Evolutionary conservation across 1,284 basidiomycete species (phyloP), one percentile per base, ranked within the genome.

Genomic region (Microbotryum silenes-acaulis): DNA sequence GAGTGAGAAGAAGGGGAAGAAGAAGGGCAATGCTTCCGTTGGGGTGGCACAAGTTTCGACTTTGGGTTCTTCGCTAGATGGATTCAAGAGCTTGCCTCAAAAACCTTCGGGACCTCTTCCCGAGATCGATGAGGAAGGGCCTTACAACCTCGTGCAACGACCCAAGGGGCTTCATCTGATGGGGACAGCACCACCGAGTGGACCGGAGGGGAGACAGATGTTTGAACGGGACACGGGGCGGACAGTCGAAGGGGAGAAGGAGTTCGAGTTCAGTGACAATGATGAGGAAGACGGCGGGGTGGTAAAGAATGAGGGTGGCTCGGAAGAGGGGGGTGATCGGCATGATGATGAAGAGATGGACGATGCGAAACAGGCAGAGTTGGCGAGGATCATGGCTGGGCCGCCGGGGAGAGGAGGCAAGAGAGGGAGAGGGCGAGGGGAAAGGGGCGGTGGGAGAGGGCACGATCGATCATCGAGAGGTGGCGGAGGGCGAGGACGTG

Each of bases 261-360:
- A 68, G 54, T 70, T 70, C 23, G 66, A 70, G 56, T 68, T 70
- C 48, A 63, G 62, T 33, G 60, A 61, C 18, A 64, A 61, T 7
- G 65, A 65, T 5, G 65, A 55, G 21, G 61, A 53, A 20, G 57
- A 56, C 1, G 60, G 51, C 1, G 57, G 21, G 23, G 42, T n/a
- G 54, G 10, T 51, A 9, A 42, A 49, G 31, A 33, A 21, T 4
- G 53, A 51, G 45, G 42, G 25, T 8, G 6, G n/a, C 6, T 10
- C 9, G 46, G 14, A 18, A 50, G 23, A 37, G 37, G 6, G 52
- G 37, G 1, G 37, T 18, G 37, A 16, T 42, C 14, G 14, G 14
- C 9, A 42, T 42, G 37, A 42, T 42, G 37, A 18, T 6, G 12
- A 42, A 42, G 37, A 42, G 37, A 42, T 42, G 37, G 37, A 42